phyloP scores from a whole-genome alignment of 2,329 filamentous ascomycete species.

The Fragosphaeria purpurea region DNA sequence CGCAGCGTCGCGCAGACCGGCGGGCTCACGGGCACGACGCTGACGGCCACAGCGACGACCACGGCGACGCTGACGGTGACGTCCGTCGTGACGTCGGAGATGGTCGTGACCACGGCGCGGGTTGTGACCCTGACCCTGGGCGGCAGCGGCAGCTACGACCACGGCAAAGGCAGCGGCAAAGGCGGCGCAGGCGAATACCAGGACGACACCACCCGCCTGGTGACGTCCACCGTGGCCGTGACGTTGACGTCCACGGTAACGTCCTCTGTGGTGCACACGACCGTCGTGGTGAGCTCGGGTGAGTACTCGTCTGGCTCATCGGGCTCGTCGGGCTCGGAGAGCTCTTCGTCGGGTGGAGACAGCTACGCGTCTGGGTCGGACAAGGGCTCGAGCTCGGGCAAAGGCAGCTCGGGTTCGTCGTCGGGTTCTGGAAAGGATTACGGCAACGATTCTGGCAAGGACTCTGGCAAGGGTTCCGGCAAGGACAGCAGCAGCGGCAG shows the following conservation, averaged over 20 bases:
- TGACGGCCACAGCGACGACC: conserved; percentile 25
- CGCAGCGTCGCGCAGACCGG: conserved; percentile 21
- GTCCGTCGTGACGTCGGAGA: conserved; percentile 10
- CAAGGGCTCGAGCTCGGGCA: background rate
- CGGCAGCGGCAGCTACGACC: conserved; percentile 5
- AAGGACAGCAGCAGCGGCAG: too few relatives aligned
- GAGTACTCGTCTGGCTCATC: background rate
- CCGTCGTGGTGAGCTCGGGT: conserved; percentile 3
- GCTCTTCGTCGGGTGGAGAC: background rate
- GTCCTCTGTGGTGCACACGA: conserved; percentile 1
- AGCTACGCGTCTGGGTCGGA: background rate
- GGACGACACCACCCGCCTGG: conserved; percentile 10
- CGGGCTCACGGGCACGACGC: conserved; percentile 26
- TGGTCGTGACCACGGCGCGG: conserved; percentile 12
- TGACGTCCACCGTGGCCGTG: conserved; percentile 18
- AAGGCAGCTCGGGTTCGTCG: background rate
- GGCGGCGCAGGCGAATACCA: background rate
- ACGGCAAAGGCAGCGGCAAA: conserved; percentile 4
- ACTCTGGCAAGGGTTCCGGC: background rate
- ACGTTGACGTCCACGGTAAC: conserved; percentile 17
- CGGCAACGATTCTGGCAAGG: background rate
- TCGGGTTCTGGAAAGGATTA: background rate
- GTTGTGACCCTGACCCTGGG: conserved; percentile 18
- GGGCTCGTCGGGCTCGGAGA: conserved; percentile 1
- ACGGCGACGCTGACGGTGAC: conserved; percentile 17